Conservation (phyloP, 1,284 basidiomycete genomes). For the Pseudozyma thailandica region DNA sequence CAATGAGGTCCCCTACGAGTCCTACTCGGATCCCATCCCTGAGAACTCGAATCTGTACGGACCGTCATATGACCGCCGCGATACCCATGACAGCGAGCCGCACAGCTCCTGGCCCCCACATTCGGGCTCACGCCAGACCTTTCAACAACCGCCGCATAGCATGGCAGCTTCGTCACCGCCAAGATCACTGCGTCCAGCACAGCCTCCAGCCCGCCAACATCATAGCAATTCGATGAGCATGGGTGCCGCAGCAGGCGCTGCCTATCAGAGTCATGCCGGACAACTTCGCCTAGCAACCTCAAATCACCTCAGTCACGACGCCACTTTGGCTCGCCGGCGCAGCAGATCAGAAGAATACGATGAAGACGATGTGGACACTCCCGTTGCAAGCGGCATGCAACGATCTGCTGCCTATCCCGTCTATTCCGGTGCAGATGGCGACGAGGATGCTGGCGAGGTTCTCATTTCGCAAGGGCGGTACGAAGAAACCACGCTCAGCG, state of each 20-base stretch:
- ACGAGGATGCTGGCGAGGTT: conserved; percentile 29
- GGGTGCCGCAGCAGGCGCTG: conserved; percentile 9
- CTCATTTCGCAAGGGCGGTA: conserved; percentile 42
- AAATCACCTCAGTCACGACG: background rate
- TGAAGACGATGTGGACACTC: conserved; percentile 10
- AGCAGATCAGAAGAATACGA: conserved; percentile 9
- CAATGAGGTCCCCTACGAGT: conserved; percentile 17
- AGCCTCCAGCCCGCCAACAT: conserved; percentile 8
- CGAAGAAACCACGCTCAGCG: conserved; percentile 25
- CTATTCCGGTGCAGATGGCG: conserved; percentile 30
- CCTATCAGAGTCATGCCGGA: conserved; percentile 4
- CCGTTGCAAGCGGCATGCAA: conserved; percentile 1
- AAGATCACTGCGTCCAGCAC: conserved; percentile 24
- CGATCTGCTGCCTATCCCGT: conserved; percentile 33
- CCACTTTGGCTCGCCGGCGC: conserved; percentile 5
- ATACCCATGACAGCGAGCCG: conserved; percentile 5
- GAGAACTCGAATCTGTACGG: conserved; percentile 6
- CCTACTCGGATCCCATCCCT: conserved; percentile 28
- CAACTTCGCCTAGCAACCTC: background rate
- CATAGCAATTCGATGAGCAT: conserved; percentile 11
- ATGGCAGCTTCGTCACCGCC: conserved; percentile 17
- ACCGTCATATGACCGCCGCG: conserved; percentile 16
- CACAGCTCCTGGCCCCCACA: conserved; percentile 3
- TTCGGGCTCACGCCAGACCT: background rate
- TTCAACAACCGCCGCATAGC: background rate